Evolutionary conservation across 1,139 yeast species (phyloP), one percentile per base, ranked within the genome.

Genomic region (Candida frijolesensis): DNA sequence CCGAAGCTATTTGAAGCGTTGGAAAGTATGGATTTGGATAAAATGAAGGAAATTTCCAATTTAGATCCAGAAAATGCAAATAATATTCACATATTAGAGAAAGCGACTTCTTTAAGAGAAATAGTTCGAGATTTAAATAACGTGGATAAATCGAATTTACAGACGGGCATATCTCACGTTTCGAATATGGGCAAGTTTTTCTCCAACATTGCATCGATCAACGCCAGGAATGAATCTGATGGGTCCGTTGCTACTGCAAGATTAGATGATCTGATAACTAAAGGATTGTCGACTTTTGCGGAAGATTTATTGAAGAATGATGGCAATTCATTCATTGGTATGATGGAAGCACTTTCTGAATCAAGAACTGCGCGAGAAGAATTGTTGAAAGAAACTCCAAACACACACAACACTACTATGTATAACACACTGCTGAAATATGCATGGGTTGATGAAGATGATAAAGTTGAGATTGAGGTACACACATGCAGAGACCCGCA

Each of bases 291-390:
- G 47, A 79, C 82, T 12, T 87, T 89, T 47, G 94, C 95, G 0
- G 95, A 89, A 57, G 96, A 89, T 62, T 67, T 89, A 32, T 71
- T 88, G 51, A 82, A 82, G 55, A 86, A 87, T 62, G 90, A 87
- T 57, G 96, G 96, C 29, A 79, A 79, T 57, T 79, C 83, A 49
- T 88, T 89, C 59, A 79, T 89, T 41, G 86, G 84, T 55, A 83
- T 87, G 82, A 84, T 89, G 84, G 96, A 87, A 62, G 78, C 83
- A 49, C 71, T 87, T 37, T 87, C 88, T 7, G 83, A 81, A 54
- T 73, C 82, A n/a, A 70, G 85, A 40, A 71, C 74, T 59, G 80
- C 75, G 0, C 67, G 86, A 51, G 83, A 79, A 57, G 79, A 65
- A 44, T 48, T 64, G n/a, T 68, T 62, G 44, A 61, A 57, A 50